A percentile compares a stretch with the other conserved stretches of the same genome.
phyloP scores from a whole-genome alignment of 805 yeast genomes.

The Yamadazyma ubonensis region DNA sequence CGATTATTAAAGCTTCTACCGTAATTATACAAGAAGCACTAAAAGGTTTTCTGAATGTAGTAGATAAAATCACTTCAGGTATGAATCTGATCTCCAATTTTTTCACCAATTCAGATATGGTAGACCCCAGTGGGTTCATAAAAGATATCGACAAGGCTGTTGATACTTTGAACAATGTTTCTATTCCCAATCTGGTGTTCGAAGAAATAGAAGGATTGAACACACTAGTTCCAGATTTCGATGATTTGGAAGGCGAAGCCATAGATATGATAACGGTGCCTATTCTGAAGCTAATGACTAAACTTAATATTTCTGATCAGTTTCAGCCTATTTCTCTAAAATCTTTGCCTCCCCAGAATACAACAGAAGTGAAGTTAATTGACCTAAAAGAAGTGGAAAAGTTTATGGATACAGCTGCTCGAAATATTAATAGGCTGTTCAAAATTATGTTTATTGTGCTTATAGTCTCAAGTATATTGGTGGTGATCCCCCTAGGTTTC shows the following conservation, averaged over 20 bases:
- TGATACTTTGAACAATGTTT: conserved; percentile 50
- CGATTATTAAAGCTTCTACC: conserved; percentile 45
- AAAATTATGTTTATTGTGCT: conserved; percentile 37
- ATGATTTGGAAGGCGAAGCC: conserved; percentile 59
- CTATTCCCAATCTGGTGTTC: conserved; percentile 67
- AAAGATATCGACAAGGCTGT: conserved; percentile 59
- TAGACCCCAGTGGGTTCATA: conserved; percentile 32
- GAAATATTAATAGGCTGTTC: conserved; percentile 33
- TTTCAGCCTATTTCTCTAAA: conserved; percentile 29
- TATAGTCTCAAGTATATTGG: conserved; percentile 33
- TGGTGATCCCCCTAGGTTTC: conserved; percentile 44
- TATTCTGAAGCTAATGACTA: conserved; percentile 20
- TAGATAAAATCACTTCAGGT: conserved; percentile 9
- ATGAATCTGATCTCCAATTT: conserved; percentile 31
- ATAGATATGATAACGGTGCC: conserved; percentile 56
- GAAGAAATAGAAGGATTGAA: conserved; percentile 51
- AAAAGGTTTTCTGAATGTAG: conserved; percentile 6
- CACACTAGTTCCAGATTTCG: conserved; percentile 59
- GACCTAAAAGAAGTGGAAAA: neutral
- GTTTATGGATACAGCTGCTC: neutral
- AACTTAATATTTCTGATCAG: conserved; percentile 3
- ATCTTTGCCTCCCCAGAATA: conserved; percentile 16
- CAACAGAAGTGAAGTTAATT: neutral
- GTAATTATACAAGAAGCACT: conserved; percentile 12
- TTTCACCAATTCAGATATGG: conserved; percentile 41